These are phyloP conservation scores for Hypomyces rosellus DNA, from an alignment of 2,329 filamentous ascomycete genomes.

Conservation along the genomic window DNA sequence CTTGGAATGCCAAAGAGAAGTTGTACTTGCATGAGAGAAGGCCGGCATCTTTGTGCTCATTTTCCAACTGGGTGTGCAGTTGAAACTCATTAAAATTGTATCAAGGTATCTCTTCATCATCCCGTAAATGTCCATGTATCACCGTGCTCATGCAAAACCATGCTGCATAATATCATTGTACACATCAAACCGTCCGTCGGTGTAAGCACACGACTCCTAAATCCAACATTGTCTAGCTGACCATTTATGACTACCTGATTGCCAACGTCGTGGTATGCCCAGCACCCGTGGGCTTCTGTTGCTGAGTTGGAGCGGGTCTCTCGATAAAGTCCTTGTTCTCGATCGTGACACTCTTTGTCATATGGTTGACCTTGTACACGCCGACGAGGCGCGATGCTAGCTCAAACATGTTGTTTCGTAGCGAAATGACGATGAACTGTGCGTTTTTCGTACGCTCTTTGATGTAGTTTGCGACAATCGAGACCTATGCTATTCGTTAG, in stretches of 20 bases:
- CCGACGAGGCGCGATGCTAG: conserved; percentile 90
- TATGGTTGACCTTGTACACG: conserved; percentile 99
- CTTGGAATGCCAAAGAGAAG: no score
- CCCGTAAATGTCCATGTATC: no score
- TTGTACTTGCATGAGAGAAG: no score
- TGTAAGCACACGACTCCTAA: background rate
- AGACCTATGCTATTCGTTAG: conserved; percentile 53
- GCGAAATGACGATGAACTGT: conserved; percentile 96
- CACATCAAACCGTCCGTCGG: background rate
- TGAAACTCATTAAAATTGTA: no score
- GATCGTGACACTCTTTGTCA: conserved; percentile 88
- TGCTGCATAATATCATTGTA: background rate
- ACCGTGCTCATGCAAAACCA: background rate
- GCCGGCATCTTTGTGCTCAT: no score
- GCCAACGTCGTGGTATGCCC: conserved; percentile 30
- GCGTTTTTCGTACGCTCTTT: conserved; percentile 99
- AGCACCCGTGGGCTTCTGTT: conserved; percentile 18
- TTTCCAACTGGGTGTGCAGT: no score
- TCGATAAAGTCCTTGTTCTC: conserved; percentile 74
- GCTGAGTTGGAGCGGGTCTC: conserved; percentile 28
- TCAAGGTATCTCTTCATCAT: no score
- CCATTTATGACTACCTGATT: conserved; percentile 22
- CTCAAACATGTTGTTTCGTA: conserved; percentile 99
- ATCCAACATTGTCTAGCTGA: background rate
- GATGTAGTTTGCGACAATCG: conserved; percentile 97